Evolutionary conservation across 1,284 basidiomycete genomes (phyloP), one percentile per base, ranked within the genome.

Genomic region (Pseudomicrostroma phylloplanum): DNA sequence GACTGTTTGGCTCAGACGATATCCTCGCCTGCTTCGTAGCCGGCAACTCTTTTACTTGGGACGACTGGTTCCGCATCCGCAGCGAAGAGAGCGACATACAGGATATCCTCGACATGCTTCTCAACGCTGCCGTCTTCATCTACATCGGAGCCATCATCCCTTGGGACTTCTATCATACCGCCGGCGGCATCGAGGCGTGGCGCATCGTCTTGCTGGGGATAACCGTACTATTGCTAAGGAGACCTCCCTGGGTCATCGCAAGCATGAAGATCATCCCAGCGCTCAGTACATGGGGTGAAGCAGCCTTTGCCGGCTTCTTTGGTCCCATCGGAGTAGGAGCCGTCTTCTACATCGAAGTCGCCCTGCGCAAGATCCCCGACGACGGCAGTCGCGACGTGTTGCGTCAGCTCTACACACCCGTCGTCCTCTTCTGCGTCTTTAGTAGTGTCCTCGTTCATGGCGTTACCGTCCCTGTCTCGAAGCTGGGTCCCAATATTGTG

Each of bases 61-160:
- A 79, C 43, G 81, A 81, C 63, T 62, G 46, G 66, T 83, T 82
- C 74, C 76, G 83, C 1, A 71, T 82, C 30, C 76, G 83, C 57
- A 83, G 81, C 13, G 82, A 84, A 64, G 83, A 84, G 51, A 80
- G 82, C 57, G 79, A 81, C 3, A 49, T 51, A 13, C 84, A 85
- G 67, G 84, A 84, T 58, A 83, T 84, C 43, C 82, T 85, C 64
- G 84, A 85, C 66, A 79, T 80, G 46, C 75, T 85, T 0, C 77
- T 85, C 55, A 83, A 83, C 73, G 78, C 79, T 40, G 81, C 70
- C 17, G 73, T 76, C 7, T 82, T 81, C 59, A 80, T 81, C 63
- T 82, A 81, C 67, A 79, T 81, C 40, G 81, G 74, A 64, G 79
- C 76, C 49, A 80, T 82, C 55, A 76, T 80, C 12, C 74, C 73